Percentiles rank a stretch among this genome's conserved stretches.
phyloP scores from a whole-genome alignment of 179 eudicot species.

The Silene vulgaris region DNA sequence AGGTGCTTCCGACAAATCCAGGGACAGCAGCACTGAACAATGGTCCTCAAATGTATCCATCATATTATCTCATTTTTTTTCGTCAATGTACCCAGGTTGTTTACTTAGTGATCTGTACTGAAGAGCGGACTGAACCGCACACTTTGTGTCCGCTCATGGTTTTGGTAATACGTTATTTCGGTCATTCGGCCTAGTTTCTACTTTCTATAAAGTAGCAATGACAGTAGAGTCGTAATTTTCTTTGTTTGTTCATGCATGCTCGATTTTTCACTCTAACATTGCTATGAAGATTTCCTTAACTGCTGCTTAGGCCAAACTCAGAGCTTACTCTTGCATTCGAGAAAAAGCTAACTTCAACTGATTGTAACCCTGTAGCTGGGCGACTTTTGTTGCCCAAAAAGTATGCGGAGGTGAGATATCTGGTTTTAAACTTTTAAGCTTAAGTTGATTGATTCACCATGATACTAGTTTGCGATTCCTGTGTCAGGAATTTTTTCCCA shows the following conservation, averaged over 20 bases:
- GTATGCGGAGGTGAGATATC: constrained; percentile 18
- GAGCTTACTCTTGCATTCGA: constrained; percentile 11
- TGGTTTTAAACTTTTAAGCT: not conserved
- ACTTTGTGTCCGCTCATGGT: not conserved
- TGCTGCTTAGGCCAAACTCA: constrained; percentile 7
- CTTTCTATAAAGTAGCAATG: not conserved
- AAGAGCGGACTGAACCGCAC: too few relatives aligned
- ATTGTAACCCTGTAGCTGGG: constrained; percentile 6
- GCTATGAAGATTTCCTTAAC: constrained; percentile 15
- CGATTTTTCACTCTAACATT: not conserved
- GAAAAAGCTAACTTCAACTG: constrained; percentile 17
- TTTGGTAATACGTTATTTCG: not conserved
- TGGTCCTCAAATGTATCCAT: constrained; percentile 17
- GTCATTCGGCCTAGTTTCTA: not conserved
- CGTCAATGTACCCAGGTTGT: not conserved
- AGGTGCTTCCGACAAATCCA: not conserved
- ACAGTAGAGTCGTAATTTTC: not conserved
- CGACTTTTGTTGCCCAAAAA: constrained; percentile 14
- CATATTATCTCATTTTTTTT: not conserved
- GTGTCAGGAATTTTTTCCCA: constrained; percentile 14
- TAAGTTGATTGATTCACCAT: not conserved
- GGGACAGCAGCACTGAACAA: not conserved
- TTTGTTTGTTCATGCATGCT: not conserved
- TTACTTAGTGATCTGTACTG: too few relatives aligned
- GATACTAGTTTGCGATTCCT: not conserved